Evolutionary conservation across 495 filamentous ascomycete genomes (phyloP).

Genomic region (Penicillium arizonense): DNA sequence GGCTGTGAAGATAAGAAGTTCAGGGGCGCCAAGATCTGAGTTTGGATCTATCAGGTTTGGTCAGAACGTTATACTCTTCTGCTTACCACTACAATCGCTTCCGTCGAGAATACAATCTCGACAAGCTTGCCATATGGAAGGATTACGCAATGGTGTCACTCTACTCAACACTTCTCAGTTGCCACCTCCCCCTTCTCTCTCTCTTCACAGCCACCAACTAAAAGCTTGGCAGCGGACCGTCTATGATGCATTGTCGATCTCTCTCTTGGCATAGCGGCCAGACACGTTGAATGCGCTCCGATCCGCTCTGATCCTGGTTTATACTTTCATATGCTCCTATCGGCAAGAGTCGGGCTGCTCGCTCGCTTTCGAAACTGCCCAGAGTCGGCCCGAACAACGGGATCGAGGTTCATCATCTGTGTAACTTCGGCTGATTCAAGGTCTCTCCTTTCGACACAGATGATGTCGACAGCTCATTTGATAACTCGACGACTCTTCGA

Average conservation of each 20-base stretch:
- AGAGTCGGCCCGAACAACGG: slow-evolving; percentile 14
- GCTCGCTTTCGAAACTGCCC: not conserved
- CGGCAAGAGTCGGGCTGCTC: slow-evolving; percentile 1
- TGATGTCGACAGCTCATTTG: not conserved
- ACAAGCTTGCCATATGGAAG: no score
- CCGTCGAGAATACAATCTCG: no score
- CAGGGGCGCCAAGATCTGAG: slow-evolving; percentile 9
- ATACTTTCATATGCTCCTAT: slow-evolving; percentile 5
- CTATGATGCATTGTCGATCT: slow-evolving; percentile 36
- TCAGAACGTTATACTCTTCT: no score
- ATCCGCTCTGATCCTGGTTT: not conserved
- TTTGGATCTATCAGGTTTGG: not conserved
- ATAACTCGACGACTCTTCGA: not conserved
- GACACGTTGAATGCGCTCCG: slow-evolving; percentile 19
- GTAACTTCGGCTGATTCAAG: slow-evolving; percentile 7
- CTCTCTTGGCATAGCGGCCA: slow-evolving; percentile 26
- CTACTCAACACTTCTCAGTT: not conserved
- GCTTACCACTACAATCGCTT: no score
- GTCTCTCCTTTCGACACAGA: not conserved
- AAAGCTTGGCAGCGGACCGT: slow-evolving; percentile 41
- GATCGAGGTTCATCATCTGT: slow-evolving; percentile 13
- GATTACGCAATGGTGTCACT: slow-evolving; percentile 5
- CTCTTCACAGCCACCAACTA: slow-evolving; percentile 18
- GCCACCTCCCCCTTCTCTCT: slow-evolving; percentile 5
- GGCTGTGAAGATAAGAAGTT: slow-evolving; percentile 23